Evolutionary conservation across 2,329 filamentous ascomycete species (phyloP).

Genomic region (Lanzia echinophila): DNA sequence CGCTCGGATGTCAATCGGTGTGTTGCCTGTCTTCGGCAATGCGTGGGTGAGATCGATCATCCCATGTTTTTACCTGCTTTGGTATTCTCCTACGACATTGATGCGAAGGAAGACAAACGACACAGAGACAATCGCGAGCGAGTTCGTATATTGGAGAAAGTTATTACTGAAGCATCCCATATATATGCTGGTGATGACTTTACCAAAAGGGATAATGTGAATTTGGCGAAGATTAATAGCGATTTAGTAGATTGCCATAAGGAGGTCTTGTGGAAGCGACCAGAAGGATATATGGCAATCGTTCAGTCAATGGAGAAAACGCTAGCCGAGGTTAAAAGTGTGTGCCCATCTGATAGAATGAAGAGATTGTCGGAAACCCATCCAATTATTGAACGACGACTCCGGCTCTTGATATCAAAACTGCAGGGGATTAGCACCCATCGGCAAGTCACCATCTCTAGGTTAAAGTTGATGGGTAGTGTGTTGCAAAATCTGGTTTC

Average conservation of each 20-base stretch:
- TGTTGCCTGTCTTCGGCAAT: constrained; percentile 46
- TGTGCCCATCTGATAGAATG: background rate
- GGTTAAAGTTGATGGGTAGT: constrained; percentile 3
- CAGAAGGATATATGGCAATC: constrained; percentile 54
- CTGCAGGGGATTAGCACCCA: constrained; percentile 6
- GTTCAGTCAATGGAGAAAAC: constrained; percentile 42
- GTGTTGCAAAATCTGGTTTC: constrained; percentile 7
- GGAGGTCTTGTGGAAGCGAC: constrained; percentile 57
- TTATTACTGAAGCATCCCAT: constrained; percentile 50
- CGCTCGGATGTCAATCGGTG: constrained; percentile 48
- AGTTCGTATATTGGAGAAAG: constrained; percentile 55
- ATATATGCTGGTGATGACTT: constrained; percentile 39
- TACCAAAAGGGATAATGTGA: constrained; percentile 43
- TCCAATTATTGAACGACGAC: background rate
- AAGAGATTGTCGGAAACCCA: background rate
- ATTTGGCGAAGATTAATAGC: constrained; percentile 54
- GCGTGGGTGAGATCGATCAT: constrained; percentile 47
- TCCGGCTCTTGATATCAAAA: background rate
- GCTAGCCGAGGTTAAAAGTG: constrained; percentile 7
- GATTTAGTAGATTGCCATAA: constrained; percentile 59
- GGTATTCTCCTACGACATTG: constrained; percentile 53
- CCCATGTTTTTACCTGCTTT: constrained; percentile 55
- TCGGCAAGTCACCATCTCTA: constrained; percentile 4
- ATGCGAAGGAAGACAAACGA: constrained; percentile 46
- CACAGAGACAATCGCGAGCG: constrained; percentile 57